Base-by-base conservation (phyloP, 164 flowering plant species). In the Nelumbo lutea region DNA sequence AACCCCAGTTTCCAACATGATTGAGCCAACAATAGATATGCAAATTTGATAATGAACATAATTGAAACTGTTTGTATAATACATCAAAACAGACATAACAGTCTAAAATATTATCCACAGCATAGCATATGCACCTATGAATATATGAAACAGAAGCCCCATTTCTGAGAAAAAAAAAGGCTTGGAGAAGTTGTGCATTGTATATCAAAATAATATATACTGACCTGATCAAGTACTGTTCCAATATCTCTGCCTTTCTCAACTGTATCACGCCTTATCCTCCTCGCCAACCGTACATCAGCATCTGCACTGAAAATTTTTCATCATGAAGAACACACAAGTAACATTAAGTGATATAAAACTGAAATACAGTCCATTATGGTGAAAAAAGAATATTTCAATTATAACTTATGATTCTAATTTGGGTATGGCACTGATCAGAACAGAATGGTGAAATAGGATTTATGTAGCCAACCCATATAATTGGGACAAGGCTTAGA, bases 261-360 rank as follows among this genome's bases (percentile, higher is more conserved):
- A 62, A 75, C 94, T 52, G 96, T 95, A 77, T 95, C 99, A 70
- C 98, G 94, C 62, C 95, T 86, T 83, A 95, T 90, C 76, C 99
- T 89, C 78, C 99, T 88, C 51, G 96, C 97, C 75, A 95, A 74
- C 69, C 99, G 90, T 48, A 92, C 93, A 84, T 95, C 99, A 81
- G 99, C 93, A 92, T 95, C 99, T 95, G 96, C 91, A 88, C 88
- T 84, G 88, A 79, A 84, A 81, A 82, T 10, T 66, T 77, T 73
- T 55, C 71, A 73, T 76, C 68, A 78, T 87, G 79, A 87, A 83
- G 78, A 69, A 65, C 71, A 78, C 63, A 65, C 75, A 62, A 66
- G 68, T 59, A 70, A 75, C 27, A 27, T 27, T 27, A 27, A 27
- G 27, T 57, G 62, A 59, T 57, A 42, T 52, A 65, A 66, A 63